phyloP scores from a whole-genome alignment of 192 early-diverging fungal species.

The Hyaloraphidium curvatum region DNA sequence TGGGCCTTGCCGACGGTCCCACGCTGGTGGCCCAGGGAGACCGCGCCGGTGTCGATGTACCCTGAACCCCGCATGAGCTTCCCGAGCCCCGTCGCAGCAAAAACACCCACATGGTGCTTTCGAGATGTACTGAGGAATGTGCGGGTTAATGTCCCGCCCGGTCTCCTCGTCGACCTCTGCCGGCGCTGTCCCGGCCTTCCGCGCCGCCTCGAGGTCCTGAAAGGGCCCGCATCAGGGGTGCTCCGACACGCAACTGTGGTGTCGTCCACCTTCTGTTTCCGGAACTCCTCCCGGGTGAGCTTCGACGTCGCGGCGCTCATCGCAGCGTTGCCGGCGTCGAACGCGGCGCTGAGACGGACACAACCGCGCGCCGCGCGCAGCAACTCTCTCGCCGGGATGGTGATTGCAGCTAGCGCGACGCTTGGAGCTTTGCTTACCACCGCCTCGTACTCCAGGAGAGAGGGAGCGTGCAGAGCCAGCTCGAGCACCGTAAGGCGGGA shows the following conservation, averaged over 20 bases:
- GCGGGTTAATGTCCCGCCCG: slow-evolving; percentile 92
- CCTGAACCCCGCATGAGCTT: too few species aligned
- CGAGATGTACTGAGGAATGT: slow-evolving; percentile 92
- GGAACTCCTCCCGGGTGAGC: slow-evolving; percentile 86
- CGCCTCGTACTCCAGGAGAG: too few species aligned
- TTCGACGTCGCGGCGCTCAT: slow-evolving; percentile 35
- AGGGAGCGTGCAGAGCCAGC: slow-evolving; percentile 57
- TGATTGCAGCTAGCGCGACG: too few species aligned
- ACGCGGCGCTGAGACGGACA: too few species aligned
- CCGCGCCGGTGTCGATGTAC: slow-evolving; percentile 62
- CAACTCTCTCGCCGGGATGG: too few species aligned
- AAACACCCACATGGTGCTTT: slow-evolving; percentile 93
- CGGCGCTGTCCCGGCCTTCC: slow-evolving; percentile 48
- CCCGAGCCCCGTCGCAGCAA: too few species aligned
- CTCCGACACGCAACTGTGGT: too few species aligned
- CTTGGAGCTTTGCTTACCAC: too few species aligned
- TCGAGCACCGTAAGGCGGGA: slow-evolving; percentile 48
- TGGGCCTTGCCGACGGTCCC: slow-evolving; percentile 3
- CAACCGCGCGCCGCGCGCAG: too few species aligned
- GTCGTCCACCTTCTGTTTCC: slow-evolving; percentile 85
- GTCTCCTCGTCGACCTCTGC: slow-evolving; percentile 63
- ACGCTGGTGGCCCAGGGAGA: slow-evolving; percentile 78
- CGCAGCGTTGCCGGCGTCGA: too few species aligned
- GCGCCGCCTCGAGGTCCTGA: too few species aligned
- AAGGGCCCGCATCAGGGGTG: too few species aligned